A percentile compares a stretch with the other conserved stretches of the same genome.
Evolutionary conservation across 1,284 basidiomycete genomes (phyloP).

Genomic region (Cystobasidiaceae sp.): DNA sequence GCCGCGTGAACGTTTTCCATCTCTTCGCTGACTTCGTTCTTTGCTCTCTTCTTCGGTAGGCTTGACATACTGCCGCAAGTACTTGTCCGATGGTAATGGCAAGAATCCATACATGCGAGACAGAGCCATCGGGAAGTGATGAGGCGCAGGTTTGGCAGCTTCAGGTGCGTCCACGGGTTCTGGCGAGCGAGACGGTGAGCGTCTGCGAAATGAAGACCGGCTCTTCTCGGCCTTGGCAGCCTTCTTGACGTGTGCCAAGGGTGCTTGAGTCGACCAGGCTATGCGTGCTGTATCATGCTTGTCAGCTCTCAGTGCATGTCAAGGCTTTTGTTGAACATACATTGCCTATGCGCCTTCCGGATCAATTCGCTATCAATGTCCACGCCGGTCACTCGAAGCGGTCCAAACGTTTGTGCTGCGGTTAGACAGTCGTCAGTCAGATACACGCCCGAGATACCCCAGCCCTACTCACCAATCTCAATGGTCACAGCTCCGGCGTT

Average conservation of each 20-base stretch:
- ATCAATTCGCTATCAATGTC: constrained; percentile 71
- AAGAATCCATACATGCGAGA: constrained; percentile 66
- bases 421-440: no score
- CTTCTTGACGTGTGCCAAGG: constrained; percentile 48
- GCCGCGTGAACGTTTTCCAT: constrained; percentile 16
- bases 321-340: constrained; percentile 30
- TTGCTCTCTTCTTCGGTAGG: constrained; percentile 10
- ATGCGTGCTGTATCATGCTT: no score
- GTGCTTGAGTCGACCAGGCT: constrained; percentile 39
- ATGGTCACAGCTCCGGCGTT: constrained; percentile 76
- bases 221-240: constrained; percentile 45
- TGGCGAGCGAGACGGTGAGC: constrained; percentile 6
- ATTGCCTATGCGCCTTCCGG: constrained; percentile 59
- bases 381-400: constrained; percentile 64
- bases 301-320: no score
- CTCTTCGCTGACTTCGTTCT: constrained; percentile 10
- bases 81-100: constrained; percentile 52
- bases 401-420: constrained; percentile 59
- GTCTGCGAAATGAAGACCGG: background rate
- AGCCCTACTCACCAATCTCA: constrained; percentile 69
- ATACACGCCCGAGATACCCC: no score
- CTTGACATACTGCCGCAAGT: constrained; percentile 42
- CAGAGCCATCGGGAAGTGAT: constrained; percentile 66
- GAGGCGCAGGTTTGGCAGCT: background rate
- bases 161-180: constrained; percentile 18